Conservation (phyloP, 441 rosid genomes). For the Euphorbia corollata region DNA sequence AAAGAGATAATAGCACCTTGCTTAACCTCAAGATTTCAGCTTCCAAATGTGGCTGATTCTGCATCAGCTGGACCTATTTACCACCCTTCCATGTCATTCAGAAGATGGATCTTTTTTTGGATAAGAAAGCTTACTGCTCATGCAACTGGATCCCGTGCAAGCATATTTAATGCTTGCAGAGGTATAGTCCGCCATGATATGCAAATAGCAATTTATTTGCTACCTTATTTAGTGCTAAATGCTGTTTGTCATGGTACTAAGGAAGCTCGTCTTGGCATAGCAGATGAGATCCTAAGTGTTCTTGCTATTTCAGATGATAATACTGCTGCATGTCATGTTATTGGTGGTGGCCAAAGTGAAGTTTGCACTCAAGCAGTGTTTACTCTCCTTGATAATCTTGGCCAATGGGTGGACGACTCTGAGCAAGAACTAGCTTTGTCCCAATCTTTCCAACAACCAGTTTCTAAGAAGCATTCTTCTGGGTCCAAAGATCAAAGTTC, state of each 20-base stretch:
- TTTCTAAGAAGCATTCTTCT: slow-evolving; percentile 60
- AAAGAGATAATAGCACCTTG: slow-evolving; percentile 98
- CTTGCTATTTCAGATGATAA: slow-evolving; percentile 83
- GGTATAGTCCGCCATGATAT: slow-evolving; percentile 97
- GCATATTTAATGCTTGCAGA: slow-evolving; percentile 88
- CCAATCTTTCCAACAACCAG: slow-evolving; percentile 46
- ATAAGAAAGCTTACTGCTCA: slow-evolving; percentile 77
- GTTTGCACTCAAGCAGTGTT: slow-evolving; percentile 97
- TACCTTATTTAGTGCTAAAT: slow-evolving; percentile 88
- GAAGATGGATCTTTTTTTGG: slow-evolving; percentile 96
- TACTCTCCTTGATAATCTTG: slow-evolving; percentile 97
- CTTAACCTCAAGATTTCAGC: slow-evolving; percentile 95
- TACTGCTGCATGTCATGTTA: slow-evolving; percentile 51
- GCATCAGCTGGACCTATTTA: slow-evolving; percentile 76
- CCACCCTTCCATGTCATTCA: slow-evolving; percentile 90
- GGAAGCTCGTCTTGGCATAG: slow-evolving; percentile 80
- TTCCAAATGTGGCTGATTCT: slow-evolving; percentile 73
- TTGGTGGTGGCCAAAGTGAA: slow-evolving; percentile 70
- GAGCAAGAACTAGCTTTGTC: slow-evolving; percentile 87
- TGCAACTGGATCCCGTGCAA: slow-evolving; percentile 87
- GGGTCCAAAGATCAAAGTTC: slow-evolving; percentile 53
- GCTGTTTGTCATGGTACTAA: slow-evolving; percentile 88
- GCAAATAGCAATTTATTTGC: slow-evolving; percentile 84
- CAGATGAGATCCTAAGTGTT: slow-evolving; percentile 82
- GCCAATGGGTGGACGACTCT: slow-evolving; percentile 97